A percentile compares a stretch with the other conserved stretches of the same genome.
These are phyloP conservation scores for Yamadazyma akitaensis DNA, from an alignment of 805 yeast species.

Conservation along the genomic window DNA sequence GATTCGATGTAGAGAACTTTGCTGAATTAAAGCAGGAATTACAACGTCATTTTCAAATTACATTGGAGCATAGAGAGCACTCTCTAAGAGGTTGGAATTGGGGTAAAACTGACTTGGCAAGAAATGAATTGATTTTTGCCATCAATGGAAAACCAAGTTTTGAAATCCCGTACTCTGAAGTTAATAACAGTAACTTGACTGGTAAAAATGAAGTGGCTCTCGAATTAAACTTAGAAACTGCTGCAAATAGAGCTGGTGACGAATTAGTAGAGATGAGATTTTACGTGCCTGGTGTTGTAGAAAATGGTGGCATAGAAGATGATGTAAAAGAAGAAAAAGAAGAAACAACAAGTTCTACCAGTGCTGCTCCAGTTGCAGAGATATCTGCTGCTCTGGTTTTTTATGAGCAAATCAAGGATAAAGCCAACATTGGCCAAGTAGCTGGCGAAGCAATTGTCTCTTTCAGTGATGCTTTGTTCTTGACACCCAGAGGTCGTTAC, in stretches of 20 bases:
- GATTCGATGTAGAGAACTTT: slow-evolving; percentile 84
- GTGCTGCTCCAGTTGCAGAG: slow-evolving; percentile 35
- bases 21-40: slow-evolving; percentile 77
- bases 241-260: slow-evolving; percentile 77
- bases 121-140: slow-evolving; percentile 84
- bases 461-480: slow-evolving; percentile 83
- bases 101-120: slow-evolving; percentile 91
- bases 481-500: slow-evolving; percentile 98
- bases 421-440: slow-evolving; percentile 90
- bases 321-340: slow-evolving; percentile 40
- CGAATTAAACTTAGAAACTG: slow-evolving; percentile 66
- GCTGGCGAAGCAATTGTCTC: slow-evolving; percentile 95
- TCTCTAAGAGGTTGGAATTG: slow-evolving; percentile 98
- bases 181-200: slow-evolving; percentile 82
- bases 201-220: slow-evolving; percentile 92
- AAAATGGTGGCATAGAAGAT: slow-evolving; percentile 37
- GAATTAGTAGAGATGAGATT: slow-evolving; percentile 93
- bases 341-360: background rate
- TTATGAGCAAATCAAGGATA: slow-evolving; percentile 87
- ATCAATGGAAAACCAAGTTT: slow-evolving; percentile 86
- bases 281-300: slow-evolving; percentile 85
- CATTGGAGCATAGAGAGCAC: slow-evolving; percentile 83
- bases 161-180: slow-evolving; percentile 80
- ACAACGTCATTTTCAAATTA: slow-evolving; percentile 67
- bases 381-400: slow-evolving; percentile 78